Percentiles rank a stretch among this genome's conserved stretches.
phyloP scores from a whole-genome alignment of 2,329 filamentous ascomycete species.

The Dichotomopilus funicola region DNA sequence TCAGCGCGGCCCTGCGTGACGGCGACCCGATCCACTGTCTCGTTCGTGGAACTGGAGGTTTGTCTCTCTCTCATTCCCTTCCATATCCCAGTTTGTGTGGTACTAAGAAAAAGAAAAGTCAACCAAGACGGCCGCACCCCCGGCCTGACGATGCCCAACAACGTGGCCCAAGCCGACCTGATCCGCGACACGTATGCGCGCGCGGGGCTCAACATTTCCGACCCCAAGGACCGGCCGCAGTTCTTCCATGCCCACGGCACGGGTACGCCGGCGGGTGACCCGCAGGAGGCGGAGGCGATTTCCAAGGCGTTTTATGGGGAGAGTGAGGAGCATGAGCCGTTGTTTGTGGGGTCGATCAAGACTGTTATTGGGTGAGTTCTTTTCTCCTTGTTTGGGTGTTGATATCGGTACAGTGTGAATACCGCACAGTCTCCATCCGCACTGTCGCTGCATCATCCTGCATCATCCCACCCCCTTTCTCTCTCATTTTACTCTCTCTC shows the following conservation, averaged over 20 bases:
- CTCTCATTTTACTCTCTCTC: not conserved
- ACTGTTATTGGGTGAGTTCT: slow-evolving; percentile 32
- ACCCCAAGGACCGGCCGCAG: slow-evolving; percentile 22
- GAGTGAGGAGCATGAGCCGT: not conserved
- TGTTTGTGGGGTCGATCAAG: slow-evolving; percentile 35
- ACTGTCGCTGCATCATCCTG: not conserved
- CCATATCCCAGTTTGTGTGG: not conserved
- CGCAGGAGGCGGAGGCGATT: slow-evolving; percentile 4
- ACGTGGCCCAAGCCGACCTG: slow-evolving; percentile 33
- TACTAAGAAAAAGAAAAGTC: slow-evolving; percentile 18
- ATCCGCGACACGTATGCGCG: slow-evolving; percentile 35
- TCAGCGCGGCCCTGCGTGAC: slow-evolving; percentile 36
- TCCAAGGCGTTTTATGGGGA: slow-evolving; percentile 3
- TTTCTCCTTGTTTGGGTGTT: not conserved
- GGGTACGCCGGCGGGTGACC: slow-evolving; percentile 26
- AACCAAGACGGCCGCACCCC: slow-evolving; percentile 39
- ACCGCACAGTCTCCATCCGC: no score
- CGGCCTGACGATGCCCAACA: slow-evolving; percentile 44
- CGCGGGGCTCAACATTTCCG: slow-evolving; percentile 32
- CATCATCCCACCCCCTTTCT: not conserved
- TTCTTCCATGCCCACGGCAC: slow-evolving; percentile 41
- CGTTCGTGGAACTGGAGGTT: slow-evolving; percentile 34
- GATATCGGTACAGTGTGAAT: no score
- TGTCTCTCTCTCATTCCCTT: not conserved
- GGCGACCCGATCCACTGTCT: slow-evolving; percentile 35